Conservation (phyloP, 495 filamentous ascomycete genomes). For the Amphirosellinia nigrospora region DNA sequence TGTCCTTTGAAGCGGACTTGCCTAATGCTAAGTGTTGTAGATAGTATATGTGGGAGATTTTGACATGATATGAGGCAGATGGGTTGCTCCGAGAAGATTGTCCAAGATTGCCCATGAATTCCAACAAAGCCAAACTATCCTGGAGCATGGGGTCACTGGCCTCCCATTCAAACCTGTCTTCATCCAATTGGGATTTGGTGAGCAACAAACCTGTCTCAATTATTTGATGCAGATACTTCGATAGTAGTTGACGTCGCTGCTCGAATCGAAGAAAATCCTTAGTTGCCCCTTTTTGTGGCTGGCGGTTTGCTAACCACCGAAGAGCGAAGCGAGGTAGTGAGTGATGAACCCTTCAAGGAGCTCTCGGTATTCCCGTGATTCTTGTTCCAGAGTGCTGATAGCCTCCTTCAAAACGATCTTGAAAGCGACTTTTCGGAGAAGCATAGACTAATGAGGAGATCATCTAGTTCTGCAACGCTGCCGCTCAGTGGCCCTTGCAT, state of each 20-base stretch:
- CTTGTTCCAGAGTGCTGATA: neutral
- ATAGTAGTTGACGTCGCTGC: conserved; percentile 58
- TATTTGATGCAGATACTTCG: conserved; percentile 50
- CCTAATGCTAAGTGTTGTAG: conserved; percentile 55
- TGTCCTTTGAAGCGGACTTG: conserved; percentile 39
- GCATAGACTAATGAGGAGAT: conserved; percentile 69
- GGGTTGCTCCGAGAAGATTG: conserved; percentile 39
- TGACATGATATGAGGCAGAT: conserved; percentile 54
- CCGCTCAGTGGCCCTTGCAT: conserved; percentile 67
- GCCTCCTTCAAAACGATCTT: conserved; percentile 48
- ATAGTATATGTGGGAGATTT: conserved; percentile 83
- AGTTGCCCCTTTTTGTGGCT: conserved; percentile 44
- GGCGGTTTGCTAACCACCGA: conserved; percentile 61
- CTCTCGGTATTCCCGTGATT: conserved; percentile 24
- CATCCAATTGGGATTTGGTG: conserved; percentile 51
- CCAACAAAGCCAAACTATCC: conserved; percentile 59
- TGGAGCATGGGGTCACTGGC: conserved; percentile 59
- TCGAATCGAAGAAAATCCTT: conserved; percentile 61
- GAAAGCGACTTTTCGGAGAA: conserved; percentile 65
- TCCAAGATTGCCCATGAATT: conserved; percentile 49
- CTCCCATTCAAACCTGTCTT: conserved; percentile 52
- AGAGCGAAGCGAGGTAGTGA: conserved; percentile 58
- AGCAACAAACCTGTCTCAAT: conserved; percentile 64
- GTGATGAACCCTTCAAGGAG: conserved; percentile 57
- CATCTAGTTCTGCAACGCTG: conserved; percentile 69